Evolutionary conservation across 305 asterid species (phyloP), one percentile per base, ranked within the genome.

Genomic region (Fraxinus nigra): DNA sequence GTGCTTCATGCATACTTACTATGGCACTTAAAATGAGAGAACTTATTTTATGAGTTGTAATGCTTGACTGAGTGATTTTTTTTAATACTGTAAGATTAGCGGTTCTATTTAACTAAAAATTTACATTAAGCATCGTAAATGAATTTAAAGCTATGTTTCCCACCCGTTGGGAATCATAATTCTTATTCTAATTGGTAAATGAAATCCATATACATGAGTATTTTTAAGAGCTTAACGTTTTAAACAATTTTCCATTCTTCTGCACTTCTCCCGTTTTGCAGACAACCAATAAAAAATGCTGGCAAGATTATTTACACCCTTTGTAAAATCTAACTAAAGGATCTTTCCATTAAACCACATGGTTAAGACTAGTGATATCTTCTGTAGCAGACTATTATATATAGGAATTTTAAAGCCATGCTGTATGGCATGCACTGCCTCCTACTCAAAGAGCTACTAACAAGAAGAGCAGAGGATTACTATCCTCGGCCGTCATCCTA

Each of bases 41-140:
- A 70, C 59, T 79, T 79, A 43, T 76, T 79, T 16, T 73, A 34
- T 46, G 33, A 75, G 51, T 67, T 72, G 83, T 69, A 75, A 28
- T 85, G 26, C 56, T 54, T 30, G 22, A 74, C 1, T 20, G n/a
- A 77, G 34, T 72, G 51, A 43, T 34, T 26, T 51, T 51, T 69
- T 46, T n/a, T 26, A 4, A 28, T 28, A 26, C 20, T 67, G 33
- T 11, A 59, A 20, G 69, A 20, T 20, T 59, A 59, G 28, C 69
- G 20, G 30, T 22, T 59, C 69, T 59, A 59, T 59, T 18, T 20
- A n/a, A 7, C 14, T 59, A 16, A 16, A 16, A 16, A 4, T 51
- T 16, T 51, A 51, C 8, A n/a, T 6, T 51, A 16, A 5, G 61
- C 61, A 4, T 51, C 8, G 61, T 16, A 16, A 51, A 51, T 51